phyloP scores from a whole-genome alignment of 108 stramenopile species.

The Nitzschia putrida region DNA sequence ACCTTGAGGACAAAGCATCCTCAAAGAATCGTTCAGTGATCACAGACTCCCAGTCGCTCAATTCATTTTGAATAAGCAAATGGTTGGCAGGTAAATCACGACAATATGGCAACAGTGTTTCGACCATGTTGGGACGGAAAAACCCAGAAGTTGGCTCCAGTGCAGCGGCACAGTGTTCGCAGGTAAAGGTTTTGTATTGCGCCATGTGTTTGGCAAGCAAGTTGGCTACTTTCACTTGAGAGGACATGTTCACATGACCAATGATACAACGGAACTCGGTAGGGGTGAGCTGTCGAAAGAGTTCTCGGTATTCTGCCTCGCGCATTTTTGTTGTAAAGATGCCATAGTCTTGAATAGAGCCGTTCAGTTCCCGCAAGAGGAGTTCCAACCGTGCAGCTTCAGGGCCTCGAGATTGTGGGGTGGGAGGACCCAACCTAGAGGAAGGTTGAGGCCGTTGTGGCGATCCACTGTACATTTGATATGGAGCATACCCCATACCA shows the following conservation, averaged over 20 bases:
- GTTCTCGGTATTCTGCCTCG: slow-evolving; percentile 24
- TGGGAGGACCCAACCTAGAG: background rate
- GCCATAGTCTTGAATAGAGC: slow-evolving; percentile 39
- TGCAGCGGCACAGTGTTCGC: slow-evolving; percentile 35
- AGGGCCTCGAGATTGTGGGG: background rate
- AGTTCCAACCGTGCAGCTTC: background rate
- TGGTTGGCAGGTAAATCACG: slow-evolving; percentile 30
- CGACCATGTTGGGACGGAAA: slow-evolving; percentile 38
- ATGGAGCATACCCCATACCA: slow-evolving; percentile 4
- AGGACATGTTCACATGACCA: slow-evolving; percentile 27
- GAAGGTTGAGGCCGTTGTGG: background rate
- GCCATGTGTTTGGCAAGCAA: slow-evolving; percentile 28
- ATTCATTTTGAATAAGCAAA: slow-evolving; percentile 19
- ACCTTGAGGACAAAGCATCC: background rate
- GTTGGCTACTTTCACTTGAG: slow-evolving; percentile 44
- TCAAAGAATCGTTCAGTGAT: slow-evolving; percentile 25
- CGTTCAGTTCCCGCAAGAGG: slow-evolving; percentile 40
- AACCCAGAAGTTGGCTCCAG: slow-evolving; percentile 36
- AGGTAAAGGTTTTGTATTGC: slow-evolving; percentile 25
- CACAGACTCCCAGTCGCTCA: slow-evolving; percentile 45
- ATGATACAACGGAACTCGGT: slow-evolving; percentile 33
- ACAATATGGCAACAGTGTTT: slow-evolving; percentile 42
- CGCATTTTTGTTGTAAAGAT: slow-evolving; percentile 19
- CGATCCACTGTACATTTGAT: slow-evolving; percentile 15
- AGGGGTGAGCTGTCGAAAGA: slow-evolving; percentile 36